phyloP scores from a whole-genome alignment of 2,329 filamentous ascomycete species.

The Chaetomium olivaceum region DNA sequence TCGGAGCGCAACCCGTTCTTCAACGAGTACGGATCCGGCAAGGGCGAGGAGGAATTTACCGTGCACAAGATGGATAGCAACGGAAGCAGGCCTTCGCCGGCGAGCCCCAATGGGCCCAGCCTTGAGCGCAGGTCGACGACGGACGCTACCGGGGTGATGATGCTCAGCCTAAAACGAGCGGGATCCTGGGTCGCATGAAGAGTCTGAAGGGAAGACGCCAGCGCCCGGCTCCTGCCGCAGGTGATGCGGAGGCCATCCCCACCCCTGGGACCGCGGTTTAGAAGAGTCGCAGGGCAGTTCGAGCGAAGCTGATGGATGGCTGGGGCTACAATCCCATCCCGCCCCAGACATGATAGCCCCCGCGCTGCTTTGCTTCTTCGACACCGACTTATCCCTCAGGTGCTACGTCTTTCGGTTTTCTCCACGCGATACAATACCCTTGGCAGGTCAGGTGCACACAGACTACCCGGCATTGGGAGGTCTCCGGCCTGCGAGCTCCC shows the following conservation, averaged over 20 bases:
- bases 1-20: constrained; percentile 77
- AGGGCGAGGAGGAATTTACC: constrained; percentile 54
- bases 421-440: constrained; percentile 3
- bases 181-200: constrained; percentile 76
- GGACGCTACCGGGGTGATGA: constrained; percentile 50
- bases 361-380: background rate
- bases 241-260: constrained; percentile 29
- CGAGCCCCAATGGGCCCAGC: constrained; percentile 55
- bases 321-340: background rate
- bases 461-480: background rate
- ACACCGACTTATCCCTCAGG: background rate
- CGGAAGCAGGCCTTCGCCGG: constrained; percentile 48
- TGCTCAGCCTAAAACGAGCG: constrained; percentile 44
- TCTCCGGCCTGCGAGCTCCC: background rate
- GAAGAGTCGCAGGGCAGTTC: constrained; percentile 24
- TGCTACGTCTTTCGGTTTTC: background rate
- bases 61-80: constrained; percentile 44
- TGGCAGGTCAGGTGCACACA: constrained; percentile 6
- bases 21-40: constrained; percentile 69
- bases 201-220: constrained; percentile 71
- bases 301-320: constrained; percentile 8
- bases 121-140: constrained; percentile 67
- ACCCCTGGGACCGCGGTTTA: constrained; percentile 46
- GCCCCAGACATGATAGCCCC: background rate
- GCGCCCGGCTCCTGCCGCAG: constrained; percentile 40